phyloP scores from a whole-genome alignment of 179 eudicot species.

The Vitellaria paradoxa region DNA sequence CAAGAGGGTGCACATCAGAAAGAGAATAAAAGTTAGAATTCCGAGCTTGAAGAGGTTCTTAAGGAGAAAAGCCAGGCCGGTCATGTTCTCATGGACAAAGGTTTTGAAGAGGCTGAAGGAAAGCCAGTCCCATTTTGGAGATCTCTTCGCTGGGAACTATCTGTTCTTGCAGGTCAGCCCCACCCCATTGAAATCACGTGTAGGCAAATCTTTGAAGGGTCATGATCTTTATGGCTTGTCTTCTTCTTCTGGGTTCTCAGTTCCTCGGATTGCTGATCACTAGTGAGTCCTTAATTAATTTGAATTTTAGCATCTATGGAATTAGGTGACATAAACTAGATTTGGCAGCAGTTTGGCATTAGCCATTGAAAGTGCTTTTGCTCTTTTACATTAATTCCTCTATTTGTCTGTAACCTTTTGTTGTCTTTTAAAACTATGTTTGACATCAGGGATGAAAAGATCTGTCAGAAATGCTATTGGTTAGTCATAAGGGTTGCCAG shows the following conservation, averaged over 20 bases:
- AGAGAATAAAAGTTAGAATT: constrained; percentile 45
- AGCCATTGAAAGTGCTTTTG: not conserved
- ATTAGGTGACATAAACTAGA: not conserved
- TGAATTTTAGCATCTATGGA: not conserved
- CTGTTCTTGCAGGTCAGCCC: constrained; percentile 79
- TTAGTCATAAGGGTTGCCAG: too few relatives aligned
- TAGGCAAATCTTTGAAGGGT: constrained; percentile 14
- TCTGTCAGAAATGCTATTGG: too few relatives aligned
- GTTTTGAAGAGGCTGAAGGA: constrained; percentile 63
- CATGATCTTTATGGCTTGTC: constrained; percentile 7
- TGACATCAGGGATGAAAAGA: too few relatives aligned
- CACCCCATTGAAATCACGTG: constrained; percentile 23
- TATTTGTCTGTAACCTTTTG: too few relatives aligned
- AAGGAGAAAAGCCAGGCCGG: constrained; percentile 36
- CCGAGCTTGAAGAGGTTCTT: constrained; percentile 52
- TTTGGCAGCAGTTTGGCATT: not conserved
- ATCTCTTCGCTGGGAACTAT: constrained; percentile 82
- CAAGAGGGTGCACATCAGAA: constrained; percentile 29
- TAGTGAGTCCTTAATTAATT: not conserved
- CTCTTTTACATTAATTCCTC: not conserved
- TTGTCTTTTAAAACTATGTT: too few relatives aligned
- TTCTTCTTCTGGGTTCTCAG: constrained; percentile 12
- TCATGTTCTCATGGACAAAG: constrained; percentile 41
- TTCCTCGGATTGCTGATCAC: not conserved
- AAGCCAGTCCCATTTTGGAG: constrained; percentile 75